Percentiles rank a stretch among this genome's conserved stretches.
These are phyloP conservation scores for Cyclotella kingstonii DNA, from an alignment of 108 stramenopile genomes.

Conservation along the genomic window DNA sequence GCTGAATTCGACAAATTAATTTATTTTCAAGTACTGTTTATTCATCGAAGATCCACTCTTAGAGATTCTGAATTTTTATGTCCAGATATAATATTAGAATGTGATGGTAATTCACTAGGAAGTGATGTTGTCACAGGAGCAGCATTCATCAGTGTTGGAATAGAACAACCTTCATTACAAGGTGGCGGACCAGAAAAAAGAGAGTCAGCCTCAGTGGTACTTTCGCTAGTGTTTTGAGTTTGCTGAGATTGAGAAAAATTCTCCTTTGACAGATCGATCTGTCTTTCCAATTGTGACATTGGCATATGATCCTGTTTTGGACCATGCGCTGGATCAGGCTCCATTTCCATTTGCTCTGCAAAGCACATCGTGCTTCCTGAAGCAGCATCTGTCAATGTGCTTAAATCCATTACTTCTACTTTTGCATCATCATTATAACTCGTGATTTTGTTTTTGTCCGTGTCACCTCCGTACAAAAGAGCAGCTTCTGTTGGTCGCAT, in stretches of 20 bases:
- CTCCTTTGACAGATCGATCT: neutral
- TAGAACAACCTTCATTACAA: slow-evolving; percentile 2
- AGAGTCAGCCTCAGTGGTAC: slow-evolving; percentile 13
- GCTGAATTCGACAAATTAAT: no score
- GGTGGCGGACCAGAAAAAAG: slow-evolving; percentile 32
- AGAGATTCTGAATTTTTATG: no score
- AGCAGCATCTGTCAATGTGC: slow-evolving; percentile 31
- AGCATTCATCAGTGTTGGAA: neutral
- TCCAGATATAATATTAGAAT: no score
- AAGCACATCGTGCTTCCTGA: slow-evolving; percentile 40
- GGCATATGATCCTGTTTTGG: slow-evolving; percentile 16
- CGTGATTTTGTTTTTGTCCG: neutral
- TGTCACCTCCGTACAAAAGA: neutral
- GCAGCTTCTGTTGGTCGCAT: slow-evolving; percentile 29
- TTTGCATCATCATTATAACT: neutral
- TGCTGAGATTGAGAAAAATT: neutral
- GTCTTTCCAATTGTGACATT: neutral
- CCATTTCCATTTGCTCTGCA: slow-evolving; percentile 80
- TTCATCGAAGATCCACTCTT: no score
- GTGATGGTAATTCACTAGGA: neutral
- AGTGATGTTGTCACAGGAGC: neutral
- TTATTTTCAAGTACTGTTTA: no score
- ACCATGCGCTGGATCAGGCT: slow-evolving; percentile 41
- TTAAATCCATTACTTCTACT: slow-evolving; percentile 20
- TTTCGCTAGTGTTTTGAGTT: neutral